phyloP scores from a whole-genome alignment of 2,329 filamentous ascomycete species.

The Plenodomus tracheiphilus region DNA sequence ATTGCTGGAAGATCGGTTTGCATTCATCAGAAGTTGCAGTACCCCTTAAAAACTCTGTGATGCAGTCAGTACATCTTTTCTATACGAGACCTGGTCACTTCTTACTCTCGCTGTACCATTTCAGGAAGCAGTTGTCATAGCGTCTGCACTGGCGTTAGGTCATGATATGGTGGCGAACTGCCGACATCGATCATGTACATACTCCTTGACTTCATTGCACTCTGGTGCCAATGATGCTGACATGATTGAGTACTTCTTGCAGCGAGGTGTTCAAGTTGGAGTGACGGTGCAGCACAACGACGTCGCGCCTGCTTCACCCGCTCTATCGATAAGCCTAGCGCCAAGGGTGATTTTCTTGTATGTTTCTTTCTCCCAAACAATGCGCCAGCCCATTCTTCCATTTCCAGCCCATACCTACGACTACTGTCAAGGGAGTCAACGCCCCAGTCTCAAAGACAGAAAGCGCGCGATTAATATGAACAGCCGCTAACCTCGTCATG shows the following conservation, averaged over 20 bases:
- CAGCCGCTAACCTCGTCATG: constrained; percentile 32
- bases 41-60: constrained; percentile 79
- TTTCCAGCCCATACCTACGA: constrained; percentile 1
- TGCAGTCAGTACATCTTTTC: background rate
- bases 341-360: constrained; percentile 8
- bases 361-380: constrained; percentile 23
- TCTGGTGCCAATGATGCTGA: constrained; percentile 92
- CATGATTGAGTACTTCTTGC: constrained; percentile 57
- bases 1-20: constrained; percentile 80
- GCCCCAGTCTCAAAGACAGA: background rate
- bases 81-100: background rate
- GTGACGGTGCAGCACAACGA: constrained; percentile 11
- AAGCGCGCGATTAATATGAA: constrained; percentile 11
- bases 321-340: constrained; percentile 39
- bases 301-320: constrained; percentile 11
- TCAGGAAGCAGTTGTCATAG: constrained; percentile 96
- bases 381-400: constrained; percentile 20
- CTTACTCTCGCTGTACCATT: constrained; percentile 99
- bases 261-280: constrained; percentile 7
- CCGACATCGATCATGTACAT: background rate
- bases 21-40: constrained; percentile 85
- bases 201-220: constrained; percentile 97
- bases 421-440: background rate
- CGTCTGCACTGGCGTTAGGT: constrained; percentile 58
- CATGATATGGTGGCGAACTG: background rate